These are phyloP conservation scores for Lumnitzera racemosa DNA, from an alignment of 345 rosid species.

Conservation along the genomic window DNA sequence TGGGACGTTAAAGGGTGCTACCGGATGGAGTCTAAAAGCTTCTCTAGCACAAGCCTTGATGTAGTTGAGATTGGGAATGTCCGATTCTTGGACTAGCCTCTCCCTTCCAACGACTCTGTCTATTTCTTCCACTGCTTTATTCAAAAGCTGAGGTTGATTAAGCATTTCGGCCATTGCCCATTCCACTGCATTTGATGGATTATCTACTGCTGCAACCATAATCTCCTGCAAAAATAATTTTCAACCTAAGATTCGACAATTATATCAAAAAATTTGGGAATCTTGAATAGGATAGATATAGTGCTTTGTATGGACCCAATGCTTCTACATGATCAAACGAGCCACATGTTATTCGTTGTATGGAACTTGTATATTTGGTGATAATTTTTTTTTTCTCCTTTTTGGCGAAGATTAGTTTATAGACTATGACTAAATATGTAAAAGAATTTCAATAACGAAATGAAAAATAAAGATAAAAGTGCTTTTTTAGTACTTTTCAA, in stretches of 20 bases:
- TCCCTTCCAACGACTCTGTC: slow-evolving; percentile 24
- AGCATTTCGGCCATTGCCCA: slow-evolving; percentile 32
- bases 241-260: neutral
- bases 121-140: slow-evolving; percentile 17
- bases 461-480: too few relatives aligned
- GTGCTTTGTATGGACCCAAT: too few relatives aligned
- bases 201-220: slow-evolving; percentile 32
- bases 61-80: slow-evolving; percentile 20
- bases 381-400: too few relatives aligned
- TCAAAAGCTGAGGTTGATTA: slow-evolving; percentile 18
- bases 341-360: too few relatives aligned
- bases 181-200: slow-evolving; percentile 31
- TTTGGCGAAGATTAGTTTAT: too few relatives aligned
- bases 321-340: too few relatives aligned
- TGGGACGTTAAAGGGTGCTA: slow-evolving; percentile 16
- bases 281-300: too few relatives aligned
- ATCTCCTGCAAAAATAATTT: slow-evolving; percentile 21
- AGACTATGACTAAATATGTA: too few relatives aligned
- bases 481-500: too few relatives aligned
- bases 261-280: neutral
- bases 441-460: too few relatives aligned
- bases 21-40: slow-evolving; percentile 22
- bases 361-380: too few relatives aligned
- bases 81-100: slow-evolving; percentile 26
- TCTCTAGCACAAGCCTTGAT: slow-evolving; percentile 17